A percentile compares a stretch with the other conserved stretches of the same genome.
These are phyloP conservation scores for Vigna nakashimae DNA, from an alignment of 306 rosid genomes.

Conservation along the genomic window DNA sequence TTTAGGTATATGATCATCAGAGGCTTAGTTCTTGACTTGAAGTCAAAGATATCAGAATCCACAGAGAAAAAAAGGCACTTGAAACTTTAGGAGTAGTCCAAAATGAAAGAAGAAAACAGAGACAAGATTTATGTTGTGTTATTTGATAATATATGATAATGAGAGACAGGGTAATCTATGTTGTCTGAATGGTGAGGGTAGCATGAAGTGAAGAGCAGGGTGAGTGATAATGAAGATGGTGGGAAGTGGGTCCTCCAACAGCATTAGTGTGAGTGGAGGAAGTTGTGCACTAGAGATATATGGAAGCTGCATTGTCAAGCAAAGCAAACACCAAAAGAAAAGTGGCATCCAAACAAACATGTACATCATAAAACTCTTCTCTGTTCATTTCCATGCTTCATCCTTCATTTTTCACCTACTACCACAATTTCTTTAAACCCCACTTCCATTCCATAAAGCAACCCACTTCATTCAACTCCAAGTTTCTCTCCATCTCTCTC, in stretches of 20 bases:
- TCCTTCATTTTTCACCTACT: constrained; percentile 56
- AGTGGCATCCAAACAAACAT: constrained; percentile 45
- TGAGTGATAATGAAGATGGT: constrained; percentile 51
- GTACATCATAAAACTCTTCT: constrained; percentile 47
- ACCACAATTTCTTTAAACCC: constrained; percentile 33
- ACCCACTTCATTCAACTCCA: constrained; percentile 34
- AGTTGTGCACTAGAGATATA: constrained; percentile 44
- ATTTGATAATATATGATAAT: too few relatives aligned
- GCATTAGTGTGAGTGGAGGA: constrained; percentile 52
- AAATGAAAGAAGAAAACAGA: too few relatives aligned
- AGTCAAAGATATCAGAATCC: too few relatives aligned
- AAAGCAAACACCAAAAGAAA: constrained; percentile 55
- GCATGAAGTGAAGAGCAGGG: constrained; percentile 40
- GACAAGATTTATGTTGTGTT: too few relatives aligned
- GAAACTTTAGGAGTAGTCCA: too few relatives aligned
- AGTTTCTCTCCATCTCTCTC: constrained; percentile 41
- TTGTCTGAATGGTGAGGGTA: constrained; percentile 36
- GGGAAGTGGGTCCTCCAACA: constrained; percentile 59
- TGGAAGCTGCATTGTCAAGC: constrained; percentile 78
- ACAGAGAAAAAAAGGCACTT: too few relatives aligned
- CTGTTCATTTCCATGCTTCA: constrained; percentile 48
- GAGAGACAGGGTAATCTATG: constrained; percentile 32
- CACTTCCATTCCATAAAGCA: constrained; percentile 34
- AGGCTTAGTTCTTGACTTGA: too few relatives aligned
- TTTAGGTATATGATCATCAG: too few relatives aligned